Evolutionary conservation across 2,329 filamentous ascomycete species (phyloP).

Genomic region (Neonectria punicea): DNA sequence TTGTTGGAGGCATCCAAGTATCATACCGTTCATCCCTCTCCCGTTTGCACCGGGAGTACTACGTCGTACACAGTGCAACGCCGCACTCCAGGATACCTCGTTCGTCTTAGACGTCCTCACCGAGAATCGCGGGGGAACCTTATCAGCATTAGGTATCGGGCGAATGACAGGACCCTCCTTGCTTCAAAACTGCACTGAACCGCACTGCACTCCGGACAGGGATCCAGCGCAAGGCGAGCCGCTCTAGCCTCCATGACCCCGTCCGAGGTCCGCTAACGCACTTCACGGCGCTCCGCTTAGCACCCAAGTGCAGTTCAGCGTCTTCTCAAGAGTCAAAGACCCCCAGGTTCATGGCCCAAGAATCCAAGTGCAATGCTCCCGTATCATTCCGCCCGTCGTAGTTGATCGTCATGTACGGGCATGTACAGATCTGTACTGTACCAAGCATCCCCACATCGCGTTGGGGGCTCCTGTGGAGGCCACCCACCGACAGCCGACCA

Average conservation of each 20-base stretch:
- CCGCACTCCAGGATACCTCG: slow-evolving; percentile 10
- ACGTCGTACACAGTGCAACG: neutral
- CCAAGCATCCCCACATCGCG: slow-evolving; percentile 34
- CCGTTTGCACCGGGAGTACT: neutral
- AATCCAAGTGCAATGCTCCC: slow-evolving; percentile 21
- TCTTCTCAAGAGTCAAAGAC: neutral
- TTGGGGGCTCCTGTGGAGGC: slow-evolving; percentile 24
- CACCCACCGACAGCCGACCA: slow-evolving; percentile 33
- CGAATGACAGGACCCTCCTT: slow-evolving; percentile 4
- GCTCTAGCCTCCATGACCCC: slow-evolving; percentile 11
- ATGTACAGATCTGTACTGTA: too few species aligned
- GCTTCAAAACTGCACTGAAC: slow-evolving; percentile 8
- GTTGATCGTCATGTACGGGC: slow-evolving; percentile 17
- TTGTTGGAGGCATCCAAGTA: too few species aligned
- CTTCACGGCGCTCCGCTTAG: slow-evolving; percentile 9
- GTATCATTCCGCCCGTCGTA: slow-evolving; percentile 21
- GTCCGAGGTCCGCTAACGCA: slow-evolving; percentile 18
- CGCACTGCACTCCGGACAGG: slow-evolving; percentile 2
- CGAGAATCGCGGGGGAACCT: slow-evolving; percentile 31
- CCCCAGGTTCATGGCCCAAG: slow-evolving; percentile 20
- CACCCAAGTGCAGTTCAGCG: neutral
- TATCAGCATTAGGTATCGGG: slow-evolving; percentile 39
- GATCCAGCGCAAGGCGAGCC: slow-evolving; percentile 15
- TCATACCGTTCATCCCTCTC: neutral
- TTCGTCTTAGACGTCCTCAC: slow-evolving; percentile 27